phyloP scores from a whole-genome alignment of 139 green algal species.

The Raphidocelis subcapitata region DNA sequence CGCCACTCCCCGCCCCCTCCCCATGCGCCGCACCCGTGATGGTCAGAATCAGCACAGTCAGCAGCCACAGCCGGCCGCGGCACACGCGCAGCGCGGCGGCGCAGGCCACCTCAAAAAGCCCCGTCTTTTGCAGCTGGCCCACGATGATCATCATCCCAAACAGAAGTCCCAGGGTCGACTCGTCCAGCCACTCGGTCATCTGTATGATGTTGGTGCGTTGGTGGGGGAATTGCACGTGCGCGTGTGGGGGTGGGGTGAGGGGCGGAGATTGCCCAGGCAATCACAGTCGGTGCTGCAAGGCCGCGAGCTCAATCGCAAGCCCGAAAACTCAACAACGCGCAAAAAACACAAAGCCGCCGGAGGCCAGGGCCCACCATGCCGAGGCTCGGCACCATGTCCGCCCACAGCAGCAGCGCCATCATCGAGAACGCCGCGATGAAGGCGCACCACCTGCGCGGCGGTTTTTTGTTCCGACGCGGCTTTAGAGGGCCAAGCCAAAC shows the following conservation, averaged over 20 bases:
- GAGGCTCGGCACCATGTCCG: constrained; percentile 37
- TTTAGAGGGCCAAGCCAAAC: background rate
- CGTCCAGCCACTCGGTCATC: constrained; percentile 46
- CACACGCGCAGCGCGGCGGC: constrained; percentile 26
- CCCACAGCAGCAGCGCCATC: constrained; percentile 45
- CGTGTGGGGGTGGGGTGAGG: too few species aligned
- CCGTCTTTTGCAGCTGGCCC: constrained; percentile 42
- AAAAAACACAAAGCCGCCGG: too few species aligned
- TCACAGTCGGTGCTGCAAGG: too few species aligned
- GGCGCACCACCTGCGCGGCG: constrained; percentile 35
- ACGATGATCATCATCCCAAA: constrained; percentile 71
- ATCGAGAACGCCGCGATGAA: constrained; percentile 44
- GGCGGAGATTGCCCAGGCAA: too few species aligned
- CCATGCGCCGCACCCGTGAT: background rate
- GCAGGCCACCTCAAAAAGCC: constrained; percentile 47
- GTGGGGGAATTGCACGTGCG: too few species aligned
- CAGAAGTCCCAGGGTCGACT: constrained; percentile 50
- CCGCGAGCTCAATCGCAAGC: too few species aligned
- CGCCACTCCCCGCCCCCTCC: too few species aligned
- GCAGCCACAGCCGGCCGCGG: constrained; percentile 34
- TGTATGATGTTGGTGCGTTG: too few species aligned
- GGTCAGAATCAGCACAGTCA: constrained; percentile 37
- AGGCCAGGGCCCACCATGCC: constrained; percentile 26
- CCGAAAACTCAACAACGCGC: background rate
- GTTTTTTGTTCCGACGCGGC: too few species aligned